Evolutionary conservation across 2,329 filamentous ascomycete species (phyloP).

Genomic region (Trichothecium sympodiale): DNA sequence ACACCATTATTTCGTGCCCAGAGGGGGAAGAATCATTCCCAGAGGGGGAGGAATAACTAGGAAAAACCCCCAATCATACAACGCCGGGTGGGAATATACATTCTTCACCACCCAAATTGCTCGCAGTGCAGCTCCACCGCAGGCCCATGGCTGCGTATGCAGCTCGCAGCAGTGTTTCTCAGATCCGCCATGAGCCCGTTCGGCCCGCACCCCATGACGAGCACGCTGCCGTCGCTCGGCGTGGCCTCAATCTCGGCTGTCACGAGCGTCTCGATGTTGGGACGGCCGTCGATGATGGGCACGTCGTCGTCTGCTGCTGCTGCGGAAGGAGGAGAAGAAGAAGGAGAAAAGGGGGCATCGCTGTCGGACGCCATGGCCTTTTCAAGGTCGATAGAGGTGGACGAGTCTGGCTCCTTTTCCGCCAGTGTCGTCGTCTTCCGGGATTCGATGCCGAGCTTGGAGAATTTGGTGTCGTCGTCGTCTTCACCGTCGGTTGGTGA

Average conservation of each 20-base stretch:
- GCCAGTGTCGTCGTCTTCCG: neutral
- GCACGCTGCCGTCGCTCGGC: conserved; percentile 19
- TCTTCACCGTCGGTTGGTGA: neutral
- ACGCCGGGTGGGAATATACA: no score
- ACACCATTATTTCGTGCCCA: no score
- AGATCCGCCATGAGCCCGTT: conserved; percentile 27
- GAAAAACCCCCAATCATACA: no score
- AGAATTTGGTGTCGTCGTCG: neutral
- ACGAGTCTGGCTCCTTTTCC: no score
- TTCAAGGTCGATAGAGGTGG: conserved; percentile 1
- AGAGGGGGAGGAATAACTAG: no score
- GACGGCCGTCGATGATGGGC: conserved; percentile 20
- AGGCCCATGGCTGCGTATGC: conserved; percentile 28
- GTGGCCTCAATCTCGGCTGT: conserved; percentile 16
- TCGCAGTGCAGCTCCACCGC: conserved; percentile 37
- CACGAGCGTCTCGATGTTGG: conserved; percentile 25
- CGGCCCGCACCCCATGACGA: conserved; percentile 36
- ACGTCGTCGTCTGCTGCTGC: conserved; percentile 7
- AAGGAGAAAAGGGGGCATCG: conserved; percentile 6
- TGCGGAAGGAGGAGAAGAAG: neutral
- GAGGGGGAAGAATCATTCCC: no score
- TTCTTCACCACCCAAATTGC: conserved; percentile 30
- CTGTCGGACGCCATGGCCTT: conserved; percentile 6
- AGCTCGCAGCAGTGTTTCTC: conserved; percentile 26
- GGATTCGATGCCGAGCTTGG: neutral